Evolutionary conservation across 129 eudicot species (phyloP).

Genomic region (Escallonia rubra): DNA sequence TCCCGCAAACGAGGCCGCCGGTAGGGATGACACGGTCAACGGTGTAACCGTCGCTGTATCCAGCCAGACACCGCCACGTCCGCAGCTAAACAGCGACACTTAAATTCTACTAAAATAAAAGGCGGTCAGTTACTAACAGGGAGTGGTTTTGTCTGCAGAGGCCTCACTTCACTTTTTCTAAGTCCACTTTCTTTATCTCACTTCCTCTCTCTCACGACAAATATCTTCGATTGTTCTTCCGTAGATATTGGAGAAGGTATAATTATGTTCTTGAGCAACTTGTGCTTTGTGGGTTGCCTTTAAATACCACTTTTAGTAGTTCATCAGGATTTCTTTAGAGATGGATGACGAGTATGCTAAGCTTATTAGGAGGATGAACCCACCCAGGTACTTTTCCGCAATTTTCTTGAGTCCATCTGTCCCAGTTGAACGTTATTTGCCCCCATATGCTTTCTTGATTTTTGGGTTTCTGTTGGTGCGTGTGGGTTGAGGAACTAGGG

Average conservation of each 20-base stretch:
- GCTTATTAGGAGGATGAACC: slow-evolving; percentile 83
- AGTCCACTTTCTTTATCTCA: no score
- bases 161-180: no score
- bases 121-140: neutral
- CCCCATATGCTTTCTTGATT: neutral
- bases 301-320: neutral
- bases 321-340: neutral
- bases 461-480: no score
- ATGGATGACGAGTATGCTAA: slow-evolving; percentile 92
- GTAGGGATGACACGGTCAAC: neutral
- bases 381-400: slow-evolving; percentile 57
- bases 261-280: neutral
- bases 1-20: neutral
- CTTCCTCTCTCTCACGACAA: neutral
- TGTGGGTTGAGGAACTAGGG: neutral
- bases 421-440: neutral
- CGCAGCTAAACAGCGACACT: neutral
- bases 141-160: neutral
- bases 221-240: slow-evolving; percentile 15
- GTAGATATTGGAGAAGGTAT: slow-evolving; percentile 30
- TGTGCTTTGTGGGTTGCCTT: neutral
- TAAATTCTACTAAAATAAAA: no score
- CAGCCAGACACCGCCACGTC: neutral
- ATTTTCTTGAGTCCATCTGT: neutral
- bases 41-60: neutral